These are phyloP conservation scores for Xylaria hypoxylon DNA, from an alignment of 2,329 filamentous ascomycete species.

Conservation along the genomic window DNA sequence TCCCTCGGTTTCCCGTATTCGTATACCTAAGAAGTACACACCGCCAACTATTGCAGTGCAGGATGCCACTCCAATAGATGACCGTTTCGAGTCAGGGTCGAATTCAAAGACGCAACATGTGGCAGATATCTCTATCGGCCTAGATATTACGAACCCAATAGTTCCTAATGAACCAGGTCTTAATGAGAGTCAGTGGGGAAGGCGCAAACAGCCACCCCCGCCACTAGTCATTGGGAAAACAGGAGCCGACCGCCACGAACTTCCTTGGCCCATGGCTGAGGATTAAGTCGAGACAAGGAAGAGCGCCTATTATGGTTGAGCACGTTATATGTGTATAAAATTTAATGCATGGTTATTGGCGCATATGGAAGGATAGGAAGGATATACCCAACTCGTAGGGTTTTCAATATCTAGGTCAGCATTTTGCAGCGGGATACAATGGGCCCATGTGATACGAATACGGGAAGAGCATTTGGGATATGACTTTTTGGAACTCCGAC, in stretches of 20 bases:
- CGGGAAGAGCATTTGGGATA: conserved; percentile 12
- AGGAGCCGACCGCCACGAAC: conserved; percentile 26
- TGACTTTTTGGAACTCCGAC: not conserved
- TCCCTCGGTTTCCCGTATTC: conserved; percentile 55
- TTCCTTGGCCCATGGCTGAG: conserved; percentile 40
- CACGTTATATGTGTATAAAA: conserved; percentile 29
- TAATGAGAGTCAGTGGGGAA: conserved; percentile 40
- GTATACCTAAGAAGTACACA: conserved; percentile 56
- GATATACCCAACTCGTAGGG: conserved; percentile 34
- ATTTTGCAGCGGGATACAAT: conserved; percentile 27
- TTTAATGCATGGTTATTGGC: conserved; percentile 36
- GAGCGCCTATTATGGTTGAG: conserved; percentile 52
- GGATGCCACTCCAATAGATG: conserved; percentile 47
- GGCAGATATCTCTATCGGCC: conserved; percentile 38
- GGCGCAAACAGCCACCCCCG: conserved; percentile 31
- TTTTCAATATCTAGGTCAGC: conserved; percentile 11
- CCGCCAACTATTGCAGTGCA: conserved; percentile 54
- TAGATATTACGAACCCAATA: conserved; percentile 51
- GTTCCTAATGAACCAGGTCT: conserved; percentile 44
- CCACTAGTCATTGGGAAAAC: conserved; percentile 36
- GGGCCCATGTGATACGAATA: conserved; percentile 20
- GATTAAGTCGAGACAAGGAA: conserved; percentile 53
- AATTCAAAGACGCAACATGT: conserved; percentile 26
- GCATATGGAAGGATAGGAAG: conserved; percentile 38
- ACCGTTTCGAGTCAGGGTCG: conserved; percentile 10